phyloP scores from a whole-genome alignment of 352 stramenopile species.

The Globisporangium ultimum region DNA sequence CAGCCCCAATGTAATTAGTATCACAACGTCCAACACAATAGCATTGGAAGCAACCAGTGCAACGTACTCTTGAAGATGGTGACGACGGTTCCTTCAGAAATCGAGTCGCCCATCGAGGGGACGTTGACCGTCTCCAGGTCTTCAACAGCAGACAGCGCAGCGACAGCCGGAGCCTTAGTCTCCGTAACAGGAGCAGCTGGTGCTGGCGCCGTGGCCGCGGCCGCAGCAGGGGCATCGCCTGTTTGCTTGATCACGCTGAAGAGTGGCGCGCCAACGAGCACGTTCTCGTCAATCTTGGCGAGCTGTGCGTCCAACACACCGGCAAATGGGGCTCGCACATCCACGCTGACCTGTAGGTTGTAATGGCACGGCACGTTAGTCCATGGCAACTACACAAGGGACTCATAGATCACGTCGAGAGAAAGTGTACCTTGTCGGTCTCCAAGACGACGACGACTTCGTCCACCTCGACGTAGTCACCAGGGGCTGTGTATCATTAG shows the following conservation, averaged over 20 bases:
- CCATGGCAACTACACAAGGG: too few relatives aligned
- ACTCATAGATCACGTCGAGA: too few relatives aligned
- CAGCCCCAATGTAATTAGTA: not conserved
- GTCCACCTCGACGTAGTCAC: slow-evolving; percentile 93
- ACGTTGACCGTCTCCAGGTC: slow-evolving; percentile 81
- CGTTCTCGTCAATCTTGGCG: slow-evolving; percentile 93
- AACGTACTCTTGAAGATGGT: slow-evolving; percentile 77
- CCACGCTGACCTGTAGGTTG: slow-evolving; percentile 76
- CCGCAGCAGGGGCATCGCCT: slow-evolving; percentile 18
- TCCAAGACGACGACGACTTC: slow-evolving; percentile 98
- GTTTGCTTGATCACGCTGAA: slow-evolving; percentile 73
- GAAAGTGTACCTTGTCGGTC: slow-evolving; percentile 94
- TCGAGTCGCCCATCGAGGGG: slow-evolving; percentile 93
- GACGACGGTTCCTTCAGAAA: slow-evolving; percentile 97
- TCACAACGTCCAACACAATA: not conserved
- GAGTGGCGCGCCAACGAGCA: slow-evolving; percentile 93
- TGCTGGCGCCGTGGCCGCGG: slow-evolving; percentile 5
- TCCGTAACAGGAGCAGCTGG: slow-evolving; percentile 13
- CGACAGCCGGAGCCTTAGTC: slow-evolving; percentile 1
- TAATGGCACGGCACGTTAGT: too few relatives aligned
- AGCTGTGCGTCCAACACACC: slow-evolving; percentile 91
- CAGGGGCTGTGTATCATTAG: slow-evolving; percentile 39
- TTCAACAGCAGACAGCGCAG: slow-evolving; percentile 18
- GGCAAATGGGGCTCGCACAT: slow-evolving; percentile 88
- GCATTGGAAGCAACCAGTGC: too few relatives aligned